Evolutionary conservation across 352 stramenopile genomes (phyloP).

Genomic region (Thraustochytrium sp.): DNA sequence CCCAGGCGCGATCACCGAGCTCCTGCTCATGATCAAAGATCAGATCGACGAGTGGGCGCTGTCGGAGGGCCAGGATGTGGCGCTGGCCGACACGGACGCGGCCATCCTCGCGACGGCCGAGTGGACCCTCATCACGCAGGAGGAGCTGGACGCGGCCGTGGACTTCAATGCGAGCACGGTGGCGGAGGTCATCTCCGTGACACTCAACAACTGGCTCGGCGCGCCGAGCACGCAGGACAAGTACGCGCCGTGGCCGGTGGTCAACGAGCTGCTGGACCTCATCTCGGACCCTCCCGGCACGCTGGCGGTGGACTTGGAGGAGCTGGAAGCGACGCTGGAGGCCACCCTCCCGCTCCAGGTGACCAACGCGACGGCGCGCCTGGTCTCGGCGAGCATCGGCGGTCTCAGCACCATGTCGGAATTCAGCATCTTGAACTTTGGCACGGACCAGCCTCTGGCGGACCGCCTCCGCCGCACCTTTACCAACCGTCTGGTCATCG

Average conservation of each 20-base stretch:
- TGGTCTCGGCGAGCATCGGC: not conserved
- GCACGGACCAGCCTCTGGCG: not conserved
- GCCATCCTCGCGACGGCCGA: not conserved
- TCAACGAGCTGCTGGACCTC: slow-evolving; percentile 1
- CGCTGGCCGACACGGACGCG: not conserved
- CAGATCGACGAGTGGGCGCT: not conserved
- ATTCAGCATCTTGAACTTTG: not conserved
- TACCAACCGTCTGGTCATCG: not conserved
- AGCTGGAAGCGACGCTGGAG: not conserved
- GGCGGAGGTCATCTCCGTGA: not conserved
- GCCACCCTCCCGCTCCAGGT: not conserved
- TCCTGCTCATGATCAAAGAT: not conserved
- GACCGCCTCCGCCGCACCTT: not conserved
- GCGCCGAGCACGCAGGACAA: not conserved
- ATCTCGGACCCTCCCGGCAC: not conserved
- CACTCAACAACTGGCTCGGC: slow-evolving; percentile 9
- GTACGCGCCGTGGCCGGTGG: not conserved
- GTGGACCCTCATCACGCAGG: not conserved
- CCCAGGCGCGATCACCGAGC: not conserved
- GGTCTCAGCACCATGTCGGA: not conserved
- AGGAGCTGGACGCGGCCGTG: not conserved
- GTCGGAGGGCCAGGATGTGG: not conserved
- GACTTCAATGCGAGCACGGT: not conserved
- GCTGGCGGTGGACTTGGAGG: not conserved
- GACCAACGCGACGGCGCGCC: not conserved